These are phyloP conservation scores for Pochonia chlamydosporia DNA, from an alignment of 2,329 filamentous ascomycete species.

Conservation along the genomic window DNA sequence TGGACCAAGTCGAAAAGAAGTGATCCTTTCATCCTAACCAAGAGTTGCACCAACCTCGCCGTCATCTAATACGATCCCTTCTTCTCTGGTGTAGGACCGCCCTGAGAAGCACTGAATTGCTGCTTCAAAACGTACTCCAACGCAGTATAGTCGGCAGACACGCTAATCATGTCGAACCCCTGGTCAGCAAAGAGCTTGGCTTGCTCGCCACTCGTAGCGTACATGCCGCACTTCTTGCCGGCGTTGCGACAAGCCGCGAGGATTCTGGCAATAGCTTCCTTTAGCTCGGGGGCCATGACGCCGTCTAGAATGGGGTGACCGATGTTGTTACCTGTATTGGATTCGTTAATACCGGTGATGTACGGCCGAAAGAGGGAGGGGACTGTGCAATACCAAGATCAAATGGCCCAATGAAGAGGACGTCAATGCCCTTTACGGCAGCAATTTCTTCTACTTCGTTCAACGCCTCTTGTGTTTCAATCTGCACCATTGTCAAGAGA, in stretches of 20 bases:
- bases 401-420: conserved; percentile 61
- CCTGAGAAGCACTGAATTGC: conserved; percentile 41
- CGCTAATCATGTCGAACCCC: conserved; percentile 58
- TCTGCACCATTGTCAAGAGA: conserved; percentile 61
- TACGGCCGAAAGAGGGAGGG: background rate
- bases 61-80: conserved; percentile 34
- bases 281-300: conserved; percentile 52
- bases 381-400: conserved; percentile 43
- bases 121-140: conserved; percentile 38
- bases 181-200: conserved; percentile 47
- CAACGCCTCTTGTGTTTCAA: conserved; percentile 59
- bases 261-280: conserved; percentile 52
- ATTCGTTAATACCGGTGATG: background rate
- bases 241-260: conserved; percentile 51
- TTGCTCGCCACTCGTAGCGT: conserved; percentile 50
- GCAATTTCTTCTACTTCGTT: conserved; percentile 57
- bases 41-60: background rate
- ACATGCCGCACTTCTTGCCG: conserved; percentile 62
- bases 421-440: conserved; percentile 52
- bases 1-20: conserved; percentile 51
- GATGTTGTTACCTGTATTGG: conserved; percentile 49
- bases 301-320: conserved; percentile 56
- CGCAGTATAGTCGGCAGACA: conserved; percentile 49
- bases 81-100: conserved; percentile 28
- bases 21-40: background rate